Conservation (phyloP, 345 rosid genomes). For the Angophora floribunda region DNA sequence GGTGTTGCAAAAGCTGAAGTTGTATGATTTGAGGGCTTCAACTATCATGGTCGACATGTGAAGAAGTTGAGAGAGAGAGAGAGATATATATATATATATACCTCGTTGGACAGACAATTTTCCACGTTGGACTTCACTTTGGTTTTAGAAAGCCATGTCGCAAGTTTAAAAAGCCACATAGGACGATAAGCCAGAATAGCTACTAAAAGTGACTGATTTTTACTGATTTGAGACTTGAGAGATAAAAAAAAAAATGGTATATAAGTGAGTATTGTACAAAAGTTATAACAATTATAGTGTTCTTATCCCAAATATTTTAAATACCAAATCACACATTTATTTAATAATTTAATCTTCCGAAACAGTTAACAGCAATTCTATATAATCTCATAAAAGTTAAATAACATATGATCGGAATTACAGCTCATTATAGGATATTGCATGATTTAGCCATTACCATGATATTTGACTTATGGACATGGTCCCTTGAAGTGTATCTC, state of each 20-base stretch:
- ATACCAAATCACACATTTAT: fast-evolving
- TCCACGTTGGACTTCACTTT: neutral
- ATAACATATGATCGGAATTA: neutral
- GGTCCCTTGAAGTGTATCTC: neutral
- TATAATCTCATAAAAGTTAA: neutral
- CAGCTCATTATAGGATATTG: fast-evolving
- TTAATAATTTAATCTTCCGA: neutral
- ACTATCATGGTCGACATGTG: neutral
- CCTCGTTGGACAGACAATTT: neutral
- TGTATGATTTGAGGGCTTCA: neutral
- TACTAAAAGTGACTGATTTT: neutral
- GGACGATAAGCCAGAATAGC: fast-evolving
- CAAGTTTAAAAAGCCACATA: neutral
- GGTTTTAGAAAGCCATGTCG: neutral
- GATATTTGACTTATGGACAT: neutral
- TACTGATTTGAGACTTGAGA: too few relatives aligned
- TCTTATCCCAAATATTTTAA: neutral
- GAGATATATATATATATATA: too few relatives aligned
- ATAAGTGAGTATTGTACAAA: neutral
- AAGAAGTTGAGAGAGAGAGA: neutral
- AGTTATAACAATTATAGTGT: fast-evolving
- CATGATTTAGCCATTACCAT: fast-evolving
- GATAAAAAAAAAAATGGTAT: fast-evolving
- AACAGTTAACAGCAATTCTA: fast-evolving
- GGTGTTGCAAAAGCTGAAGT: neutral